A percentile compares a stretch with the other conserved stretches of the same genome.
Evolutionary conservation across 139 green algal species (phyloP).

Genomic region (Desmodesmus armatus): DNA sequence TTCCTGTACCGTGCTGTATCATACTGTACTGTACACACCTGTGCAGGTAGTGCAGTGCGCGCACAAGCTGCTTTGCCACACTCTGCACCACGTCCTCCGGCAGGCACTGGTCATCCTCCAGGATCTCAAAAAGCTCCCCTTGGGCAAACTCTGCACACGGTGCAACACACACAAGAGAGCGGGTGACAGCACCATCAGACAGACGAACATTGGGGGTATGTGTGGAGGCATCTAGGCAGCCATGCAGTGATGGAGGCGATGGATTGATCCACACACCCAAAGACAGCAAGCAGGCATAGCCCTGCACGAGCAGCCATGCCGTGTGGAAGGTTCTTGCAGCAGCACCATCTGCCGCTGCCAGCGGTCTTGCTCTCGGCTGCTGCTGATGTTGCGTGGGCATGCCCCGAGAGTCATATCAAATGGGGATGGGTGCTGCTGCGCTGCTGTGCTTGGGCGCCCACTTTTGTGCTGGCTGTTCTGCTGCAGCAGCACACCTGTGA

Average conservation of each 20-base stretch:
- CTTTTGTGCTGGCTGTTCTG: neutral
- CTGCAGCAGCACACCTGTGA: constrained; percentile 14
- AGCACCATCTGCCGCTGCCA: neutral
- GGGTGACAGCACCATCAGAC: neutral
- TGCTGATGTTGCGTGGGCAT: neutral
- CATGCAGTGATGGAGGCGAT: no score
- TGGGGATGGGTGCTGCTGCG: neutral
- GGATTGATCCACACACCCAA: no score
- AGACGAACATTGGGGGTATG: no score
- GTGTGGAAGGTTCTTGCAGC: neutral
- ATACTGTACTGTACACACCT: no score
- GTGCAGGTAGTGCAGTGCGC: constrained; percentile 96
- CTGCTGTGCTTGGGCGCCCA: no score
- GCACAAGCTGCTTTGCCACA: constrained; percentile 94
- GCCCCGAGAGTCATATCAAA: no score
- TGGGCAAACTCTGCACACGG: constrained; percentile 89
- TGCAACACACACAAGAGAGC: neutral
- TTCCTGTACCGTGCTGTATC: no score
- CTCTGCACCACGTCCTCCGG: constrained; percentile 84
- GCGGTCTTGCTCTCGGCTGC: no score
- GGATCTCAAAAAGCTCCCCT: constrained; percentile 98
- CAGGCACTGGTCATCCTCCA: constrained; percentile 94
- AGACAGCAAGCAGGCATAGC: no score
- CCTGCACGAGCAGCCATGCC: no score
- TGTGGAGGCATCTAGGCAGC: no score